These are phyloP conservation scores for Fusarium beomiforme DNA, from an alignment of 2,329 filamentous ascomycete species.

Conservation along the genomic window DNA sequence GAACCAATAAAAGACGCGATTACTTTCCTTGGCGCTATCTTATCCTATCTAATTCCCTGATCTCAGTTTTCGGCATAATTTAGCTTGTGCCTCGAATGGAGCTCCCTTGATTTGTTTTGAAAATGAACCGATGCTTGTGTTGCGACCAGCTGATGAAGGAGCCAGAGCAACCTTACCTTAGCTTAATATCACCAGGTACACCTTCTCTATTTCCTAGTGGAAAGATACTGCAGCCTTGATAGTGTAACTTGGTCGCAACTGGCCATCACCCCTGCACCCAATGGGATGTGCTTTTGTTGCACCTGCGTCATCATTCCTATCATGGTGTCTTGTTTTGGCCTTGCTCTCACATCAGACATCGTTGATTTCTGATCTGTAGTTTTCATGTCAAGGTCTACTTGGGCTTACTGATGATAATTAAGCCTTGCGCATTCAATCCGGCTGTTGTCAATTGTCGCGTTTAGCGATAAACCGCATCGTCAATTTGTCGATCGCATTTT, in stretches of 20 bases:
- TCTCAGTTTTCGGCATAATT: slow-evolving; percentile 24
- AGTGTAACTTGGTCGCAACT: neutral
- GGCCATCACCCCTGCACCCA: slow-evolving; percentile 20
- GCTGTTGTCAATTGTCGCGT: slow-evolving; percentile 6
- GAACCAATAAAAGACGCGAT: slow-evolving; percentile 26
- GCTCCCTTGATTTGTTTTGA: neutral
- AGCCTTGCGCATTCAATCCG: neutral
- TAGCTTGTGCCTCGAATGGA: slow-evolving; percentile 18
- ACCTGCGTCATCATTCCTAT: slow-evolving; percentile 41
- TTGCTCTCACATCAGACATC: slow-evolving; percentile 7
- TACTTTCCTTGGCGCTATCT: slow-evolving; percentile 23
- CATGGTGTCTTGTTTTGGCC: too few species aligned
- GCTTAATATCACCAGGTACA: neutral
- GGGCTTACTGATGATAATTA: too few species aligned
- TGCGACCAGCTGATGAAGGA: slow-evolving; percentile 6
- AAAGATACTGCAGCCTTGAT: slow-evolving; percentile 2
- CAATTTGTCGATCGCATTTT: slow-evolving; percentile 19
- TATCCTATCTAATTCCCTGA: slow-evolving; percentile 29
- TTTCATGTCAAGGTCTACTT: neutral
- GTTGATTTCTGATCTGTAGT: neutral
- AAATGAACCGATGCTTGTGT: slow-evolving; percentile 9
- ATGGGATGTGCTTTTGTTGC: slow-evolving; percentile 18
- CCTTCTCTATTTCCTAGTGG: neutral
- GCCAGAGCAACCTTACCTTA: neutral
- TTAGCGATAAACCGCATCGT: slow-evolving; percentile 18